Evolutionary conservation across 2,329 filamentous ascomycete genomes (phyloP).

Genomic region (Ceratocystis cubensis): DNA sequence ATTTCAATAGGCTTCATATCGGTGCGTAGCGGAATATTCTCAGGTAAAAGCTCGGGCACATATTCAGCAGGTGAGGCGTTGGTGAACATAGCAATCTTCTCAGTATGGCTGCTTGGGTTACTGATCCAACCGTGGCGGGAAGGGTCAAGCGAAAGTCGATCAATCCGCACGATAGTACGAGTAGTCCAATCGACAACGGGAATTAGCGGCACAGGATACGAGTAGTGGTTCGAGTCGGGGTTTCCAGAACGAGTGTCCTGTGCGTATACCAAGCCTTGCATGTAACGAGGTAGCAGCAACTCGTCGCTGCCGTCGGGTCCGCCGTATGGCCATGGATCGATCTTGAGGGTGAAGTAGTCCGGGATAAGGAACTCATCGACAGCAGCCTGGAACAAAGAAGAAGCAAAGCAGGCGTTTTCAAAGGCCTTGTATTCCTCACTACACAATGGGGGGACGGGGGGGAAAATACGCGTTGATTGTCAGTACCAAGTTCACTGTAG

Average conservation of each 20-base stretch:
- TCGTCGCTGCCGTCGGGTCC: conserved; percentile 30
- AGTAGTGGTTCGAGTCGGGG: conserved; percentile 49
- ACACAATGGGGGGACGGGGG: background rate
- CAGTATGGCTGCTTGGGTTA: conserved; percentile 9
- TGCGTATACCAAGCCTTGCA: conserved; percentile 42
- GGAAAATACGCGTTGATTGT: background rate
- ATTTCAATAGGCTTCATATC: conserved; percentile 60
- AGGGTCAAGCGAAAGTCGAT: conserved; percentile 41
- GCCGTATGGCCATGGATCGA: conserved; percentile 57
- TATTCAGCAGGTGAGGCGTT: conserved; percentile 34
- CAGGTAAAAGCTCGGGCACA: conserved; percentile 38
- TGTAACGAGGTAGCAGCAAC: conserved; percentile 30
- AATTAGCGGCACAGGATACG: conserved; percentile 47
- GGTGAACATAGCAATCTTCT: conserved; percentile 36
- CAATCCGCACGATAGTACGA: conserved; percentile 43
- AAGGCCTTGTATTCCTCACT: conserved; percentile 33
- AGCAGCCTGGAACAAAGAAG: conserved; percentile 36
- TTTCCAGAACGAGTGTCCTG: conserved; percentile 33
- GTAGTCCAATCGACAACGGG: conserved; percentile 46
- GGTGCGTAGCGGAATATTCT: conserved; percentile 31
- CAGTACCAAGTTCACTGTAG: background rate
- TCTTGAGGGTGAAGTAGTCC: conserved; percentile 31
- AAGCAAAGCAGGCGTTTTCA: conserved; percentile 32
- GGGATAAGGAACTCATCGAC: conserved; percentile 37
- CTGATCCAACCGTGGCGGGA: conserved; percentile 32